Conservation (phyloP, 202 grass and related monocot genomes). For the Carex sylvatica region DNA sequence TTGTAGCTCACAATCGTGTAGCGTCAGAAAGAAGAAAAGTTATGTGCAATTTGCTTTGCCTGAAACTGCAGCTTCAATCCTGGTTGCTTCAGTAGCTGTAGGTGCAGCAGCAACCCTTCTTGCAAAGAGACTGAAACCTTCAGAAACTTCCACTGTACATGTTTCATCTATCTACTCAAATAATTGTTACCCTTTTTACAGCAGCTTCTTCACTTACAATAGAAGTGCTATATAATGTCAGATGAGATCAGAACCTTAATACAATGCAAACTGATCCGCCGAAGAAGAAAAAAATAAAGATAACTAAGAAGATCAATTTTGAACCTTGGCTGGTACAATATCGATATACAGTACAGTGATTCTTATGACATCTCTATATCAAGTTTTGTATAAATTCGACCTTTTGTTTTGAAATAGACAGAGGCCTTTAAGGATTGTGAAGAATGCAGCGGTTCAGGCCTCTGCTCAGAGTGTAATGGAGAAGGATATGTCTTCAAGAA, state of each 20-base stretch:
- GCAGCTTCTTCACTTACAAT: not conserved
- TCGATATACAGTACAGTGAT: not conserved
- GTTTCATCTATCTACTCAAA: not conserved
- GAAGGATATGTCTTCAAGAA: conserved; percentile 74
- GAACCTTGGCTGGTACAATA: not conserved
- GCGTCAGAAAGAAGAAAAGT: conserved; percentile 1
- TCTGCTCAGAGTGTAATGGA: conserved; percentile 63
- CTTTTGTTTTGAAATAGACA: not conserved
- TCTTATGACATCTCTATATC: not conserved
- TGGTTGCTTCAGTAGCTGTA: conserved; percentile 22
- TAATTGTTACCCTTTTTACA: not conserved
- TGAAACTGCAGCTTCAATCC: conserved; percentile 22
- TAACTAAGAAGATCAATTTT: not conserved
- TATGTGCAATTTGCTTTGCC: conserved; percentile 11
- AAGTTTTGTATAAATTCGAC: not conserved
- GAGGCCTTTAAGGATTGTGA: conserved; percentile 24
- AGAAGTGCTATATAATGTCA: not conserved
- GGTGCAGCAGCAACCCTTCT: conserved; percentile 25
- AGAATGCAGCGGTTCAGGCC: conserved; percentile 47
- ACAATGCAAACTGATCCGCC: not conserved
- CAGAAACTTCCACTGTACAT: conserved; percentile 12
- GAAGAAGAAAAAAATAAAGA: not conserved
- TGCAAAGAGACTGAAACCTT: conserved; percentile 22
- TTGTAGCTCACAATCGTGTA: not conserved
- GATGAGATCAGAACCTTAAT: not conserved